These are phyloP conservation scores for Kuraishia piskuri DNA, from an alignment of 805 yeast genomes.

Conservation along the genomic window DNA sequence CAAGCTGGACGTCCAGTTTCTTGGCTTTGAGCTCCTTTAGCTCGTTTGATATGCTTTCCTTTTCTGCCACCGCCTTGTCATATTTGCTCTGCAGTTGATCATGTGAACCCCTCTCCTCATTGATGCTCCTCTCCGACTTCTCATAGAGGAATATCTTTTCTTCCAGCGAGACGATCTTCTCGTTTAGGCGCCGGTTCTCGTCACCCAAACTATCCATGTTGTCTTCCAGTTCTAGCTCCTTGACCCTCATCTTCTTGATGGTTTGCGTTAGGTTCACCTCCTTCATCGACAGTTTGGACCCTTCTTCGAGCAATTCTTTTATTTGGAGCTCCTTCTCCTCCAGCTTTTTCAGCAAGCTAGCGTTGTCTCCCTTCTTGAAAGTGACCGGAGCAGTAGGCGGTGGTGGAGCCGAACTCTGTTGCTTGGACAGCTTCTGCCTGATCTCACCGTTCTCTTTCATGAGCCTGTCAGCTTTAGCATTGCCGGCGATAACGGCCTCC, in stretches of 20 bases:
- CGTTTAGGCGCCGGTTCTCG: conserved; percentile 14
- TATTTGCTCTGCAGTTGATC: conserved; percentile 15
- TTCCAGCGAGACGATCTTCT: conserved; percentile 22
- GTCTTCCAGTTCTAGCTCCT: conserved; percentile 30
- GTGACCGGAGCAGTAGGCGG: not conserved
- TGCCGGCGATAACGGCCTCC: not conserved
- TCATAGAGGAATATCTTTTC: conserved; percentile 13
- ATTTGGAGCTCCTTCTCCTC: conserved; percentile 53
- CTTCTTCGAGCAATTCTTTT: conserved; percentile 63
- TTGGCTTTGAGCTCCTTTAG: conserved; percentile 23
- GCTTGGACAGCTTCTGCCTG: conserved; percentile 6
- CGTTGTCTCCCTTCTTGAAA: not conserved
- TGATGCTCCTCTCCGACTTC: conserved; percentile 14
- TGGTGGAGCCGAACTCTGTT: conserved; percentile 17
- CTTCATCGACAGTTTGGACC: conserved; percentile 58
- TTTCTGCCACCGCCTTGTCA: conserved; percentile 15
- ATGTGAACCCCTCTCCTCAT: conserved; percentile 23
- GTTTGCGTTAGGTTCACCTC: conserved; percentile 63
- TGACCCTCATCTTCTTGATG: conserved; percentile 51
- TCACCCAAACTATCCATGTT: conserved; percentile 21
- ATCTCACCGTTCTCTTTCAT: conserved; percentile 5
- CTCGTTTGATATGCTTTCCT: conserved; percentile 16
- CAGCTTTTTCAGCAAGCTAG: conserved; percentile 21
- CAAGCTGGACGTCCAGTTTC: conserved; percentile 23
- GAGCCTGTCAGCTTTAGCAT: not conserved